Percentiles rank a stretch among this genome's conserved stretches.
Evolutionary conservation across 1,284 basidiomycete species (phyloP).

Genomic region (Moesziomyces parantarcticus): DNA sequence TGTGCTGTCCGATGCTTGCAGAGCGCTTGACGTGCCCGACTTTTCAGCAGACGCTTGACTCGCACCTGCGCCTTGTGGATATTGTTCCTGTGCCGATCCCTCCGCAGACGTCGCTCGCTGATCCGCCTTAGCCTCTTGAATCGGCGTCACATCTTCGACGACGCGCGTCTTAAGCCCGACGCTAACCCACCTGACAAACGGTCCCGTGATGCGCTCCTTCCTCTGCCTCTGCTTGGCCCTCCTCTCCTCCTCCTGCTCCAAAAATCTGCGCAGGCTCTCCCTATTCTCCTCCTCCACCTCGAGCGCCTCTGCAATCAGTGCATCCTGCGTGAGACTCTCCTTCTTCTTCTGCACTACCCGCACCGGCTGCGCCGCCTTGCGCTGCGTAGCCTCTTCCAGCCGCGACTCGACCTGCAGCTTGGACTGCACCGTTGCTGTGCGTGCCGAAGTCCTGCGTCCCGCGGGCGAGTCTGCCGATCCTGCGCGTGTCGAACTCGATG

Average conservation of each 20-base stretch:
- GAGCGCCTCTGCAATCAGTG: constrained; percentile 81
- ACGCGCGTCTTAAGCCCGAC: constrained; percentile 62
- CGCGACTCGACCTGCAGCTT: constrained; percentile 58
- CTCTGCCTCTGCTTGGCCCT: constrained; percentile 75
- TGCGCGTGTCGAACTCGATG: background rate
- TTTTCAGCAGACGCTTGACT: too few relatives aligned
- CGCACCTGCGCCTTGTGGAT: too few relatives aligned
- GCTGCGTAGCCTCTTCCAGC: constrained; percentile 74
- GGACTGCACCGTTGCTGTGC: constrained; percentile 55
- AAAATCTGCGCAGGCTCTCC: constrained; percentile 80
- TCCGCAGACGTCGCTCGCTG: too few relatives aligned
- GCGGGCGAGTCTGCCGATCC: constrained; percentile 2
- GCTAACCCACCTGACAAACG: constrained; percentile 80
- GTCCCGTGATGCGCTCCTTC: constrained; percentile 76
- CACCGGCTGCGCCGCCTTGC: constrained; percentile 70
- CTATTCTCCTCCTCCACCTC: constrained; percentile 87
- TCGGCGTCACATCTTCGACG: constrained; percentile 17
- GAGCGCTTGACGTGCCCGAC: too few relatives aligned
- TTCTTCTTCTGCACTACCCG: constrained; percentile 38
- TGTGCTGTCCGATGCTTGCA: too few relatives aligned
- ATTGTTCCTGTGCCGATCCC: too few relatives aligned
- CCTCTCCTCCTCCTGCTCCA: constrained; percentile 82
- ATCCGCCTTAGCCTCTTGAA: too few relatives aligned
- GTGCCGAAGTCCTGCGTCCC: constrained; percentile 16
- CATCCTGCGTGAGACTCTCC: constrained; percentile 75